Evolutionary conservation across 2,329 filamentous ascomycete genomes (phyloP).

Genomic region (Penicillium sp.): DNA sequence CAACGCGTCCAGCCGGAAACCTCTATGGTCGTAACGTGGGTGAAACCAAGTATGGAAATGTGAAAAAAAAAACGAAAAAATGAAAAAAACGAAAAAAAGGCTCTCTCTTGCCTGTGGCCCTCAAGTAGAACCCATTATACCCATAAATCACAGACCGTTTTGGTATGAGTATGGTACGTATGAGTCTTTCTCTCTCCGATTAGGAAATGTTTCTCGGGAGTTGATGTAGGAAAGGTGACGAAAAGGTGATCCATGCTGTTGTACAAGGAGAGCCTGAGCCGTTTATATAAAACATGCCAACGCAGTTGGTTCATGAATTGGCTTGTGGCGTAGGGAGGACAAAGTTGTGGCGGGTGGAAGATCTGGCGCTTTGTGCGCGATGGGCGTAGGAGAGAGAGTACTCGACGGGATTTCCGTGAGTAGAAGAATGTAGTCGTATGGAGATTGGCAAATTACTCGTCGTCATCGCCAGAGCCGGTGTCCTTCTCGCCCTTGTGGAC

Average conservation of each 20-base stretch:
- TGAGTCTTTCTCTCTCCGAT: conserved; percentile 11
- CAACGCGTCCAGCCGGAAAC: conserved; percentile 34
- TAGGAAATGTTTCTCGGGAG: conserved; percentile 9
- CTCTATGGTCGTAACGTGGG: conserved; percentile 41
- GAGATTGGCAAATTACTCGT: conserved; percentile 31
- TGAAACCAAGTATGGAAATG: conserved; percentile 22
- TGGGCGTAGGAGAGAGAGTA: conserved; percentile 8
- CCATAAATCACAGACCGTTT: conserved; percentile 12
- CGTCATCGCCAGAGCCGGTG: conserved; percentile 40
- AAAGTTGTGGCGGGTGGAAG: conserved; percentile 1
- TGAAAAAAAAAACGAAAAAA: not conserved
- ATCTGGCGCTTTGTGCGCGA: conserved; percentile 6
- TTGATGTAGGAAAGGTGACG: not conserved
- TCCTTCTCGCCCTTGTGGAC: conserved; percentile 73
- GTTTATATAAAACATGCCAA: conserved; percentile 7
- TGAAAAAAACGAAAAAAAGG: too few species aligned
- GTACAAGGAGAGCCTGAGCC: conserved; percentile 26
- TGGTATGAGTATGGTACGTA: conserved; percentile 3
- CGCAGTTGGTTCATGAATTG: conserved; percentile 16
- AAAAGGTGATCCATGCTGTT: conserved; percentile 25
- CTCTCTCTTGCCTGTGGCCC: conserved; percentile 14
- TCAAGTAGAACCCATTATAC: conserved; percentile 10
- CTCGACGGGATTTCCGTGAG: conserved; percentile 9
- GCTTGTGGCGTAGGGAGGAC: conserved; percentile 7
- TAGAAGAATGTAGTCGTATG: conserved; percentile 12